phyloP scores from a whole-genome alignment of 2,329 filamentous ascomycete genomes.

The Zasmidium cellare region DNA sequence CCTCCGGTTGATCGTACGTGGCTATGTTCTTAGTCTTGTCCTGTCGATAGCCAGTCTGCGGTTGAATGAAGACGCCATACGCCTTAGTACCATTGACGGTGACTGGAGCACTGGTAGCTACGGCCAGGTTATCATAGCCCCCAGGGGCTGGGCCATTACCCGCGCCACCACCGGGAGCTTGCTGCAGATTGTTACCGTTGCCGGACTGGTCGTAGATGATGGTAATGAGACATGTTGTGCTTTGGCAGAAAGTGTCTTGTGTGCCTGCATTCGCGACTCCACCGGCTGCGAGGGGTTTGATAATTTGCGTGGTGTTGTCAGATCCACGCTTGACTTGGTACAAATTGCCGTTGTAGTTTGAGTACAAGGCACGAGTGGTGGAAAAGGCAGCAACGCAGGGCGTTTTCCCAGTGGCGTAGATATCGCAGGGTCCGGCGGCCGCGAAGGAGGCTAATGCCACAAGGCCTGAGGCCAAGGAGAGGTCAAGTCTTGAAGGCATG shows the following conservation, averaged over 20 bases:
- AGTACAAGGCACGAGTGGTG: conserved; percentile 63
- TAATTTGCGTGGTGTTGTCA: conserved; percentile 47
- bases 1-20: conserved; percentile 54
- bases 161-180: conserved; percentile 54
- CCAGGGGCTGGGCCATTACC: conserved; percentile 55
- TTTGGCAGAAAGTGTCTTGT: conserved; percentile 60
- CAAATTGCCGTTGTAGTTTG: conserved; percentile 52
- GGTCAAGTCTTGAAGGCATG: conserved; percentile 14
- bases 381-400: conserved; percentile 64
- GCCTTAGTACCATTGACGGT: conserved; percentile 58
- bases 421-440: conserved; percentile 52
- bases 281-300: conserved; percentile 56
- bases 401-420: conserved; percentile 56
- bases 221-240: conserved; percentile 62
- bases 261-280: conserved; percentile 61
- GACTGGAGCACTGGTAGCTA: conserved; percentile 61
- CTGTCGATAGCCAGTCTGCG: conserved; percentile 64
- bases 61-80: conserved; percentile 64
- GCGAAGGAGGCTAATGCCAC: conserved; percentile 42
- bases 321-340: conserved; percentile 62
- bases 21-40: conserved; percentile 54
- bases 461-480: conserved; percentile 12
- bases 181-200: conserved; percentile 60
- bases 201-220: conserved; percentile 66
- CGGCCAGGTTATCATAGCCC: conserved; percentile 60